Evolutionary conservation across 1,139 yeast species (phyloP).

Genomic region (Nakaseomyces glabratus): DNA sequence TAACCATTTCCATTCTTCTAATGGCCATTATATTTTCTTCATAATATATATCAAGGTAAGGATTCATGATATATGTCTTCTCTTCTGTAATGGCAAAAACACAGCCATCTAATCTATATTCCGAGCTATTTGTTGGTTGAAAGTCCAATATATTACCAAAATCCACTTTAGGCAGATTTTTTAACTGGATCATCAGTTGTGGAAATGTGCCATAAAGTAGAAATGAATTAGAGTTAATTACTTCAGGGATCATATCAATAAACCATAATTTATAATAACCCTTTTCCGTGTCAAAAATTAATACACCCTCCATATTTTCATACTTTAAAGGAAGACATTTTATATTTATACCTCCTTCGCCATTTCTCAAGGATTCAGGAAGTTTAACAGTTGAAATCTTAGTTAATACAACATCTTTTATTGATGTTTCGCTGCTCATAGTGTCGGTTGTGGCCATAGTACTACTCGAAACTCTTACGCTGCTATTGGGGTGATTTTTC

Average conservation of each 20-base stretch:
- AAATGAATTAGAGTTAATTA: conserved; percentile 22
- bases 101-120: background rate
- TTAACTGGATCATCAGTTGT: conserved; percentile 17
- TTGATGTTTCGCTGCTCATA: no score
- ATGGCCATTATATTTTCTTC: no score
- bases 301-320: conserved; percentile 53
- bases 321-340: conserved; percentile 39
- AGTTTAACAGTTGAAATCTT: conserved; percentile 42
- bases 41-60: background rate
- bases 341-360: conserved; percentile 20
- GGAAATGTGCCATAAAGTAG: conserved; percentile 27
- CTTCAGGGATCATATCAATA: conserved; percentile 34
- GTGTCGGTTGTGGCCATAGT: no score
- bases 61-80: background rate
- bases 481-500: conserved; percentile 1
- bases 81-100: background rate
- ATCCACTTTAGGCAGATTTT: conserved; percentile 7
- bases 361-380: conserved; percentile 12
- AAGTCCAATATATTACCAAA: background rate
- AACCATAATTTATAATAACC: conserved; percentile 42
- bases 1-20: no score
- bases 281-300: conserved; percentile 33
- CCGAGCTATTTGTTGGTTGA: background rate
- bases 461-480: no score
- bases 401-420: conserved; percentile 61